Evolutionary conservation across 2,329 filamentous ascomycete genomes (phyloP).

Genomic region (Beauveria caledonica): DNA sequence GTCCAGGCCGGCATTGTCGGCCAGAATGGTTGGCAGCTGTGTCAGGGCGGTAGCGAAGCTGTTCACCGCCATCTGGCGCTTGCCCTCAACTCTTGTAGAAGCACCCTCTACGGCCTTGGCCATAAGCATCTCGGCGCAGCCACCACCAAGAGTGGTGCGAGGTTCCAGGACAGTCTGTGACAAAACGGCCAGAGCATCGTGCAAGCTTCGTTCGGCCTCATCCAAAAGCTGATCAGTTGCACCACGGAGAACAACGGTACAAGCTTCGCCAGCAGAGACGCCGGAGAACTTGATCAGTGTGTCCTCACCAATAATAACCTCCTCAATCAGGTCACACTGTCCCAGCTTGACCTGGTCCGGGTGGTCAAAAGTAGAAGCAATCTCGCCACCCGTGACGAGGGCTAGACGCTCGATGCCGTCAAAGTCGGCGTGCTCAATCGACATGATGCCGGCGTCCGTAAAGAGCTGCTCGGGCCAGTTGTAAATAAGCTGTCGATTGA

Average conservation of each 20-base stretch:
- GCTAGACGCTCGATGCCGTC: slow-evolving; percentile 94
- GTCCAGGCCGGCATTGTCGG: slow-evolving; percentile 94
- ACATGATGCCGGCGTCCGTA: slow-evolving; percentile 94
- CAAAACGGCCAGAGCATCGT: slow-evolving; percentile 91
- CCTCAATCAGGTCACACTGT: slow-evolving; percentile 90
- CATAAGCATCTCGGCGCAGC: slow-evolving; percentile 98
- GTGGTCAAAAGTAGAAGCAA: slow-evolving; percentile 95
- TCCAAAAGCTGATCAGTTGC: slow-evolving; percentile 96
- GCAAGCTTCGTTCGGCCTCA: slow-evolving; percentile 90
- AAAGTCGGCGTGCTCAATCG: slow-evolving; percentile 98
- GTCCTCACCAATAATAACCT: slow-evolving; percentile 97
- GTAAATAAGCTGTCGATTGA: slow-evolving; percentile 98
- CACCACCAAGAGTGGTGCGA: slow-evolving; percentile 86
- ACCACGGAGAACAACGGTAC: slow-evolving; percentile 92
- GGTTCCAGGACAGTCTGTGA: slow-evolving; percentile 96
- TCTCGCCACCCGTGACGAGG: slow-evolving; percentile 93
- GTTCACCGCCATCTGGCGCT: slow-evolving; percentile 90
- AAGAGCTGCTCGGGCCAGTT: slow-evolving; percentile 99
- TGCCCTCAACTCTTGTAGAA: slow-evolving; percentile 89
- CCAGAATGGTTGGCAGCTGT: slow-evolving; percentile 91
- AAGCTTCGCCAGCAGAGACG: slow-evolving; percentile 85
- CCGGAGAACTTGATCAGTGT: slow-evolving; percentile 96
- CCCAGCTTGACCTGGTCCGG: slow-evolving; percentile 95
- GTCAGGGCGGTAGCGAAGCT: slow-evolving; percentile 82
- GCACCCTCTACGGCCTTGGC: slow-evolving; percentile 93